Conservation (phyloP, 2,329 filamentous ascomycete species). For the Chalaropsis ovoidea region DNA sequence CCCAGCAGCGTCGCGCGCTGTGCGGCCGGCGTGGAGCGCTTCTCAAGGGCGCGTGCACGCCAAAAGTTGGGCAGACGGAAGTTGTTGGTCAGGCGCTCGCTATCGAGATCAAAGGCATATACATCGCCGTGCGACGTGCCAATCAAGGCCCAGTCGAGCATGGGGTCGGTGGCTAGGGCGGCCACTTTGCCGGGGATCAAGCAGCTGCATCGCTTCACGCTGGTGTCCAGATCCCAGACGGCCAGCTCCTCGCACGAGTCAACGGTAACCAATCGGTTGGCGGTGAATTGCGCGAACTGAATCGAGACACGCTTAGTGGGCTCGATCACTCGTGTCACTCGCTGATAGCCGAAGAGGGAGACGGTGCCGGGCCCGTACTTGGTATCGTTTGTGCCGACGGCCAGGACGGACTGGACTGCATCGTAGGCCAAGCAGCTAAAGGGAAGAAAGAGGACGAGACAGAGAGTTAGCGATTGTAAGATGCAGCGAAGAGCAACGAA, state of each 20-base stretch:
- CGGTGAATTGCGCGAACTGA: constrained; percentile 70
- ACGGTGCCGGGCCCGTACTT: constrained; percentile 79
- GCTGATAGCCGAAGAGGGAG: constrained; percentile 74
- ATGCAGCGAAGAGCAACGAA: neutral
- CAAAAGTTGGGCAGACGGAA: constrained; percentile 85
- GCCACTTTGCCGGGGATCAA: constrained; percentile 68
- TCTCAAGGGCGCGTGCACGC: constrained; percentile 59
- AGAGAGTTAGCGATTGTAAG: neutral
- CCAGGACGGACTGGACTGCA: constrained; percentile 83
- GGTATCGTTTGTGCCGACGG: constrained; percentile 80
- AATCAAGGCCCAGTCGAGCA: constrained; percentile 85
- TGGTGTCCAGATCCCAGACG: constrained; percentile 69
- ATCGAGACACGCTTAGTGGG: constrained; percentile 65
- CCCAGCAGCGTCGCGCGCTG: constrained; percentile 51
- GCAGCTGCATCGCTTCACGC: constrained; percentile 55
- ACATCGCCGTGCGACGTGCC: constrained; percentile 76
- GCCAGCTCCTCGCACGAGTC: constrained; percentile 78
- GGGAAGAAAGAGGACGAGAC: constrained; percentile 22
- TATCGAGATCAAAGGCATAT: constrained; percentile 85
- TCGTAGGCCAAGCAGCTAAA: constrained; percentile 79
- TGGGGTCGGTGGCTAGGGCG: constrained; percentile 69
- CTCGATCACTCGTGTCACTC: constrained; percentile 65
- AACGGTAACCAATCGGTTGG: constrained; percentile 72
- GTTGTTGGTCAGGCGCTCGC: constrained; percentile 56
- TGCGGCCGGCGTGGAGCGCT: constrained; percentile 36